These are phyloP conservation scores for Trichoderma semiorbis DNA, from an alignment of 2,329 filamentous ascomycete species.

Conservation along the genomic window DNA sequence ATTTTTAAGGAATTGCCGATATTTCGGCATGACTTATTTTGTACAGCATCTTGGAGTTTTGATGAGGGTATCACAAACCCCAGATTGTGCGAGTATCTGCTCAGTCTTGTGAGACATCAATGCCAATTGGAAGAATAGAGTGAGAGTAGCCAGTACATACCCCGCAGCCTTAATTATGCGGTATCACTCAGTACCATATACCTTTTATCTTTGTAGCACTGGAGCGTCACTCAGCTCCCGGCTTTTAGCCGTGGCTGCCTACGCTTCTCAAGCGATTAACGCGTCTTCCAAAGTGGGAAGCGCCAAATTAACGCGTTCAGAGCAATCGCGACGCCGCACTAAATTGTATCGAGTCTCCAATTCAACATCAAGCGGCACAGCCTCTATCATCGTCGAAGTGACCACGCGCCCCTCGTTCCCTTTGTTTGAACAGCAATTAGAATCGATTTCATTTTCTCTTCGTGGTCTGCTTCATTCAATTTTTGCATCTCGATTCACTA, in stretches of 20 bases:
- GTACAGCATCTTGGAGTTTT: not conserved
- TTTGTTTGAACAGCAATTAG: not conserved
- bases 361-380: not conserved
- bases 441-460: not conserved
- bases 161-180: not conserved
- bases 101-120: not conserved
- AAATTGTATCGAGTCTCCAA: not conserved
- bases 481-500: not conserved
- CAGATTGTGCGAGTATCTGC: not conserved
- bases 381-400: not conserved
- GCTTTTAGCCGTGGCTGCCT: not conserved
- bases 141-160: not conserved
- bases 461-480: not conserved
- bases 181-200: not conserved
- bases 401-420: not conserved
- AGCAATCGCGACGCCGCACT: not conserved
- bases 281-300: not conserved
- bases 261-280: constrained; percentile 3
- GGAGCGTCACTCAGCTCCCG: not conserved
- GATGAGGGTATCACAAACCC: not conserved
- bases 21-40: not conserved
- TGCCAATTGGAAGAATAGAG: not conserved
- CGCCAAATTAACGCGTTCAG: constrained; percentile 15
- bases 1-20: not conserved
- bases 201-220: not conserved